Percentiles rank a stretch among this genome's conserved stretches.
phyloP scores from a whole-genome alignment of 164 flowering plant species.

The Akebia trifoliata region DNA sequence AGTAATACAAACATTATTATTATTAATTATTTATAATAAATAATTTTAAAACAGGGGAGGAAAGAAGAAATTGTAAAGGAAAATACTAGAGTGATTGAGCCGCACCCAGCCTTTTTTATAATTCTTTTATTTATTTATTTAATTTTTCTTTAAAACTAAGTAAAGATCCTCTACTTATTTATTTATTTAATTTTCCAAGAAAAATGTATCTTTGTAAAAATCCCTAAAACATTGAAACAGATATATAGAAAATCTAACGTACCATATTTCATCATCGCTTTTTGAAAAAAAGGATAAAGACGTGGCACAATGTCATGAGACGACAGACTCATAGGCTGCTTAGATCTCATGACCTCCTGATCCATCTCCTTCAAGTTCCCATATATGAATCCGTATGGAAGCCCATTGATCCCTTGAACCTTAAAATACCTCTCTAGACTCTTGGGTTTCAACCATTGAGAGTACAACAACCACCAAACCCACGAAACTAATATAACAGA shows the following conservation, averaged over 20 bases:
- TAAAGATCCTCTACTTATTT: not conserved
- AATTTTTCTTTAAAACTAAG: too few relatives aligned
- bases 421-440: conserved; percentile 3
- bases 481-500: too few relatives aligned
- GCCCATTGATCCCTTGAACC: conserved; percentile 9
- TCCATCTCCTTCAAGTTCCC: conserved; percentile 3
- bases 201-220: too few relatives aligned
- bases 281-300: conserved; percentile 2
- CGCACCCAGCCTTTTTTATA: too few relatives aligned
- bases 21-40: too few relatives aligned
- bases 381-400: conserved; percentile 1
- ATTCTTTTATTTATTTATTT: too few relatives aligned
- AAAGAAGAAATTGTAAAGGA: too few relatives aligned
- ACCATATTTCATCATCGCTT: not conserved
- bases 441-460: conserved; percentile 7
- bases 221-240: too few relatives aligned
- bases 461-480: conserved; percentile 8
- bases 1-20: too few relatives aligned
- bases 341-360: not conserved
- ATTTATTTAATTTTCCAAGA: too few relatives aligned
- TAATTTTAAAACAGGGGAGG: too few relatives aligned
- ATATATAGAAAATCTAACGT: not conserved
- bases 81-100: too few relatives aligned
- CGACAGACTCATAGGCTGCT: not conserved
- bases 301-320: conserved; percentile 8